Evolutionary conservation across 805 yeast species (phyloP), one percentile per base, ranked within the genome.

Genomic region (Metschnikowia cubensis): DNA sequence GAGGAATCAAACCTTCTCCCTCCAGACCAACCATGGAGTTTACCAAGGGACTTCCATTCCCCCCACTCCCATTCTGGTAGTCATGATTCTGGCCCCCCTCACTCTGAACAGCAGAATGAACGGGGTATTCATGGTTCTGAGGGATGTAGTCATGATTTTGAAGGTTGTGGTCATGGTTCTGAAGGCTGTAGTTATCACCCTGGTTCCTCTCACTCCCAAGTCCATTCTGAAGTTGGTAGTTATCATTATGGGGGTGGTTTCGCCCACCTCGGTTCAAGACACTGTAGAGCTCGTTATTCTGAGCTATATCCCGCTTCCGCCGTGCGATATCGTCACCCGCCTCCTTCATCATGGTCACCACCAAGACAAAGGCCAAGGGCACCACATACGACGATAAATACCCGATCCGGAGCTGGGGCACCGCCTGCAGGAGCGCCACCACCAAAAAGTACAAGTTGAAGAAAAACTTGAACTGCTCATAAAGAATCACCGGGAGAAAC

Each of bases 401-500:
- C 11, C 99, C 99, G 34, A 94, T 94, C 58, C 97, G 76, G 47
- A 94, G 75, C 6, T 84, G 88, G 1, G 98, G 97, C 20, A 94
- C 77, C 2, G 85, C 85, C 69, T 94, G 99, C 4, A 97, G 90
- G 52, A 95, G 76, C 14, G 99, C 98, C 56, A 95, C 99, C 18
- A 95, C 62, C 46, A 95, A 71, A 64, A 94, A 94, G 68, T 94
- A 94, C 43, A 94, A 72, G 68, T 94, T 94, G 77, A 90, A 94
- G 69, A 94, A 94, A 67, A 94, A 92, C 71, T 91, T 90, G 82
- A 94, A 94, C 74, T 94, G 99, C 65, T 92, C 97, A 67, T 87
- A 95, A 31, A 94, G 76, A 48, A 94, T 83, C 39, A 89, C 76
- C 3, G 99, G 99, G 8, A 94, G 69, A 61, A 94, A 94, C 1